Conservation (phyloP, 257 asterid genomes). For the Leonotis leonurus region DNA sequence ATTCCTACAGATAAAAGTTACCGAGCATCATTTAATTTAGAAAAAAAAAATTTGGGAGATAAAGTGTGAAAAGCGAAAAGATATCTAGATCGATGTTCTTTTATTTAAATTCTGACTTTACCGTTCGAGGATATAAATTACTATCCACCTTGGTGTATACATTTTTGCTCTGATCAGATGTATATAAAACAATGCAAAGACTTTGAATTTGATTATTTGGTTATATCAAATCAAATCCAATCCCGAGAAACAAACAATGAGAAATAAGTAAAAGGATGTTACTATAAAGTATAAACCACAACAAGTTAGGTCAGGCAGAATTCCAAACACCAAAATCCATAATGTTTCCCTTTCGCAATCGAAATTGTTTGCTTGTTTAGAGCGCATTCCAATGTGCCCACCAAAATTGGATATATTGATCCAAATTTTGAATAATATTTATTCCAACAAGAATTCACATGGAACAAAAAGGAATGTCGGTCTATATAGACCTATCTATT, state of each 20-base stretch:
- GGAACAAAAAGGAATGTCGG: conserved; percentile 73
- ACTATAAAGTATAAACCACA: not conserved
- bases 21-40: too few relatives aligned
- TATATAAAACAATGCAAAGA: too few relatives aligned
- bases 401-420: conserved; percentile 4
- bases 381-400: conserved; percentile 31
- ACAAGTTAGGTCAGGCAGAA: conserved; percentile 13
- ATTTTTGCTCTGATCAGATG: too few relatives aligned
- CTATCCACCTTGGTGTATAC: too few relatives aligned
- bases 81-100: too few relatives aligned
- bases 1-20: too few relatives aligned
- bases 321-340: conserved; percentile 19
- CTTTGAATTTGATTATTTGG: too few relatives aligned
- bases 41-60: too few relatives aligned
- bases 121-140: too few relatives aligned
- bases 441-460: conserved; percentile 28
- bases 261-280: not conserved
- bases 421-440: conserved; percentile 18
- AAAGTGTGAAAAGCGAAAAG: too few relatives aligned
- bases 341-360: not conserved
- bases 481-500: conserved; percentile 22
- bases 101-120: too few relatives aligned
- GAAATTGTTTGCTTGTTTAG: conserved; percentile 21
- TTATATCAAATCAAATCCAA: not conserved
- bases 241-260: not conserved